Percentiles rank a stretch among this genome's conserved stretches.
Conservation (phyloP, 2,329 filamentous ascomycete species). For the Fusarium scirpi region DNA sequence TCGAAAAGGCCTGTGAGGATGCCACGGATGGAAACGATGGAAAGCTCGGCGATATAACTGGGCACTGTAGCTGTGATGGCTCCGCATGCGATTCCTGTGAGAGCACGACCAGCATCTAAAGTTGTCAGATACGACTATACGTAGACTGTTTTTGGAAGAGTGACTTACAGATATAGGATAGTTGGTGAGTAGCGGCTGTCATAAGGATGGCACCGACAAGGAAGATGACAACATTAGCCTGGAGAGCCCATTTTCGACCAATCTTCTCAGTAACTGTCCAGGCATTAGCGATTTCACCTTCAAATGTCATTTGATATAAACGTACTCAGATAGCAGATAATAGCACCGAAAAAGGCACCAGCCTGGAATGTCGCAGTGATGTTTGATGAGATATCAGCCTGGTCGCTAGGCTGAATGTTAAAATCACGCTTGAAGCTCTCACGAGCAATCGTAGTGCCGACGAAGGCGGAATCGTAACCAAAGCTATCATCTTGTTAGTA, state of each 20-base stretch:
- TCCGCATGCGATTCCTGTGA: constrained; percentile 69
- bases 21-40: constrained; percentile 68
- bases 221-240: constrained; percentile 59
- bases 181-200: constrained; percentile 55
- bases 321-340: constrained; percentile 59
- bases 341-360: constrained; percentile 65
- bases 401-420: constrained; percentile 46
- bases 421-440: constrained; percentile 60
- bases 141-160: rapidly evolving
- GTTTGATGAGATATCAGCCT: constrained; percentile 54
- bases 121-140: neutral
- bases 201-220: constrained; percentile 59
- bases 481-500: constrained; percentile 51
- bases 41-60: constrained; percentile 73
- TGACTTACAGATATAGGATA: constrained; percentile 58
- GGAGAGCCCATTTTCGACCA: constrained; percentile 63
- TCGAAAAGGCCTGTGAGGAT: constrained; percentile 66
- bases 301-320: neutral
- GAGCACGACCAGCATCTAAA: constrained; percentile 67
- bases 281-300: neutral
- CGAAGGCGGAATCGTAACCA: constrained; percentile 66
- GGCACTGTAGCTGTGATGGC: constrained; percentile 69
- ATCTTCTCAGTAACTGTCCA: constrained; percentile 58
- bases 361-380: constrained; percentile 63
- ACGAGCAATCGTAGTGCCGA: constrained; percentile 65